Percentiles rank a stretch among this genome's conserved stretches.
Conservation (phyloP, 306 rosid species). For the Boehmeria nivea region DNA sequence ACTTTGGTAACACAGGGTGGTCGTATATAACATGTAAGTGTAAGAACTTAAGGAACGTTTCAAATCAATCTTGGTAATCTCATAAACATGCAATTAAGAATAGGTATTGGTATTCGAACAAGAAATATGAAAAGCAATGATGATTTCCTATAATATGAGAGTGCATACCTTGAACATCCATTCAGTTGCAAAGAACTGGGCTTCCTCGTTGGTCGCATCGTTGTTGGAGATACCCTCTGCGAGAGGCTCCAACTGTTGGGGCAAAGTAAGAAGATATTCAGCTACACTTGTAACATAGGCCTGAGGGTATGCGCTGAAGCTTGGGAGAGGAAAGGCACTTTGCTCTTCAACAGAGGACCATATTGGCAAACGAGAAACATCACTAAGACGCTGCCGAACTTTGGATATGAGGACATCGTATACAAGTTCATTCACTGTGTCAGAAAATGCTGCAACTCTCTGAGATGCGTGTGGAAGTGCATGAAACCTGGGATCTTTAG, state of each 20-base stretch:
- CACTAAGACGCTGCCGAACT: constrained; percentile 91
- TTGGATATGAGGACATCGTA: constrained; percentile 97
- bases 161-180: constrained; percentile 95
- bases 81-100: too few relatives aligned
- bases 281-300: constrained; percentile 82
- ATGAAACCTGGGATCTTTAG: constrained; percentile 97
- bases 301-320: constrained; percentile 94
- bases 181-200: constrained; percentile 98
- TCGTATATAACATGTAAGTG: neutral
- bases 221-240: constrained; percentile 87
- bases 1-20: neutral
- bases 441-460: constrained; percentile 89
- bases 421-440: constrained; percentile 90
- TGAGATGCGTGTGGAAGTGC: constrained; percentile 93
- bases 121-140: too few relatives aligned
- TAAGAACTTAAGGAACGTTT: neutral
- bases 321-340: constrained; percentile 75
- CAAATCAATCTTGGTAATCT: neutral
- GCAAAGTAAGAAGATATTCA: constrained; percentile 93
- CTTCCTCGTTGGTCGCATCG: constrained; percentile 74
- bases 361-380: constrained; percentile 74
- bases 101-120: too few relatives aligned
- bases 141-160: too few relatives aligned
- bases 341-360: constrained; percentile 93
- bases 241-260: constrained; percentile 98